Conservation (phyloP, 2,329 filamentous ascomycete species). For the Monosporascus cannonballus region DNA sequence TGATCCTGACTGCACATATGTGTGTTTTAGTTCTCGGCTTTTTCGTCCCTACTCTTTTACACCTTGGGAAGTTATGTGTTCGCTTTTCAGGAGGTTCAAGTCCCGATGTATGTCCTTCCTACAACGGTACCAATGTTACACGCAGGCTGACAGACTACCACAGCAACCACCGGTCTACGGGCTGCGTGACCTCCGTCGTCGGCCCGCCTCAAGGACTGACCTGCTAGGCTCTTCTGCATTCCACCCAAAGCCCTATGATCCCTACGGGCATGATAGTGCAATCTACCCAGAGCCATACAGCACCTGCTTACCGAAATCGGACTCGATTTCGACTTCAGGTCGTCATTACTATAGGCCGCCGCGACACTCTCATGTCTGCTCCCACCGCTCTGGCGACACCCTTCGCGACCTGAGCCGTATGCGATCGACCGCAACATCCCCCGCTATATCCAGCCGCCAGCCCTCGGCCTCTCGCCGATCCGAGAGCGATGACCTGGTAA, state of each 20-base stretch:
- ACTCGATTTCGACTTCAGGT: not conserved
- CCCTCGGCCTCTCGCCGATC: too few relatives aligned
- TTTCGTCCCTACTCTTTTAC: conserved; percentile 52
- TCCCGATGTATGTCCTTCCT: not conserved
- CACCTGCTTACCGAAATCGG: too few relatives aligned
- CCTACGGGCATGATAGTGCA: too few relatives aligned
- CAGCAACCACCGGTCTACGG: not conserved
- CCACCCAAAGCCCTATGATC: too few relatives aligned
- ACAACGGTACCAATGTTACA: not conserved
- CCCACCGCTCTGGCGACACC: not conserved
- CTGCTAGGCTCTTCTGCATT: not conserved
- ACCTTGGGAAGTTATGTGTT: conserved; percentile 4
- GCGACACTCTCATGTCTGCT: not conserved
- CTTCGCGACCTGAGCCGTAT: too few relatives aligned
- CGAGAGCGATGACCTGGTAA: too few relatives aligned
- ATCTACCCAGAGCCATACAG: too few relatives aligned
- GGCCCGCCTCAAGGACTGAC: not conserved
- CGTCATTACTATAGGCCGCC: conserved; percentile 4
- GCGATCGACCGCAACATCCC: too few relatives aligned
- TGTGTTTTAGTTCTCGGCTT: conserved; percentile 38
- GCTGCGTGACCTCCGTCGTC: conserved; percentile 2
- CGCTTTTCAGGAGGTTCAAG: too few relatives aligned
- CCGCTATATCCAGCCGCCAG: too few relatives aligned
- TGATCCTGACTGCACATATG: conserved; percentile 56
- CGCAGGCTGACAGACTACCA: not conserved